Percentiles rank a stretch among this genome's conserved stretches.
phyloP scores from a whole-genome alignment of 2,329 filamentous ascomycete genomes.

The Cryoendolithus antarcticus region DNA sequence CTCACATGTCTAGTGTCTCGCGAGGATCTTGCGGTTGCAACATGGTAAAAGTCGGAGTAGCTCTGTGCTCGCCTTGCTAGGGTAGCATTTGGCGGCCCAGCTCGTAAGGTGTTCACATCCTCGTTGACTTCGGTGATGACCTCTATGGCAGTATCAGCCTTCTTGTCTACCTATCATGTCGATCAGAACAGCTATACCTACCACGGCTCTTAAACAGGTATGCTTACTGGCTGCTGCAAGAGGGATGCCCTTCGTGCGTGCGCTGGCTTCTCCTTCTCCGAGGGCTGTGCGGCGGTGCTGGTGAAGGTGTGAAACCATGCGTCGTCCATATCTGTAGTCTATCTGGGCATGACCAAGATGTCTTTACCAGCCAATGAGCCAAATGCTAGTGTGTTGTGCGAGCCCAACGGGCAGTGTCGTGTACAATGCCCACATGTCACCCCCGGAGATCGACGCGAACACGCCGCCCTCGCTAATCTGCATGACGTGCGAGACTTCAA shows the following conservation, averaged over 20 bases:
- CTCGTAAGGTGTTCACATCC: slow-evolving; percentile 35
- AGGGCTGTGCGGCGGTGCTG: slow-evolving; percentile 46
- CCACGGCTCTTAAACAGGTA: slow-evolving; percentile 6
- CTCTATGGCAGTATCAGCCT: slow-evolving; percentile 41
- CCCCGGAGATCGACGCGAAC: no score
- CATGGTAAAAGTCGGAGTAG: slow-evolving; percentile 65
- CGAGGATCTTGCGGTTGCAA: slow-evolving; percentile 44
- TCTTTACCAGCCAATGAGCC: no score
- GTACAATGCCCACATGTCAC: no score
- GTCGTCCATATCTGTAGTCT: slow-evolving; percentile 43
- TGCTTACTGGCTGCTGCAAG: slow-evolving; percentile 42
- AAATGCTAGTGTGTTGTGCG: no score
- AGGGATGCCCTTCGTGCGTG: slow-evolving; percentile 59
- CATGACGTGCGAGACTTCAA: no score
- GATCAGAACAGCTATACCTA: slow-evolving; percentile 17
- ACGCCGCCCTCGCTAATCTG: no score
- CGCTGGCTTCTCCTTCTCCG: slow-evolving; percentile 37
- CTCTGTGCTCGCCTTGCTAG: slow-evolving; percentile 57
- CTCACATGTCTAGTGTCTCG: slow-evolving; percentile 36
- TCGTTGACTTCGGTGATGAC: slow-evolving; percentile 48
- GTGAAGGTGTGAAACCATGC: slow-evolving; percentile 63
- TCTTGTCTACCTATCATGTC: slow-evolving; percentile 39
- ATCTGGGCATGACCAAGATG: no score
- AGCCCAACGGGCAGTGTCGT: no score
- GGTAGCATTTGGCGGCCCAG: slow-evolving; percentile 54